Base-by-base conservation (phyloP, 225 moss, liverwort and hornwort species). In the Ulota crispa region DNA sequence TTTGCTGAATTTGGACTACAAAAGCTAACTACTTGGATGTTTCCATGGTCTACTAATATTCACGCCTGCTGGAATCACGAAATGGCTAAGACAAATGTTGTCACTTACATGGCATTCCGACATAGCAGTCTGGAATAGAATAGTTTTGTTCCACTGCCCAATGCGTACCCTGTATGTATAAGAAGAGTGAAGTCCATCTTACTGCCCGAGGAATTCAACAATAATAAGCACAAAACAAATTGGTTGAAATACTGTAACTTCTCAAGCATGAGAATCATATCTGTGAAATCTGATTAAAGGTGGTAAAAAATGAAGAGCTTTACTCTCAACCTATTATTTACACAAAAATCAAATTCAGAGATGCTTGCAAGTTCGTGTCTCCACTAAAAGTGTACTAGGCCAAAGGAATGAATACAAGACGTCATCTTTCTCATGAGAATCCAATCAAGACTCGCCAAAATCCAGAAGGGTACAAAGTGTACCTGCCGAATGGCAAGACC, bases 61-160 rank as follows among this genome's bases (percentile, higher is more conserved):
- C 69, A 55, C 23, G 73, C 53, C 18, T 76, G 42, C 66, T 28
- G 62, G 57, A 83, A 71, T 53, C 31, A 61, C 62, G 28, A 53
- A 64, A 67, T 62, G 39, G 66, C 42, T 45, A 24, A 61, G 54
- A 63, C 12, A 5, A 18, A 50, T 32, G 63, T 45, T 73, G 34
- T 77, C 83, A 85, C 89, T 87, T 83, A 94, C 94, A 96, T 61
- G 96, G 94, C 92, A 94, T 94, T 53, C 86, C 78, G 64, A 83
- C 64, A 34, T 91, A 86, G 79, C 93, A 93, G 63, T 96, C 96
- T 67, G 88, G 87, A 81, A 91, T 41, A 61, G 88, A 60, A 89
- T 86, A 93, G 65, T 90, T 86, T 78, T 80, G 67, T 82, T 86
- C 85, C 75, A 89, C 93, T 84, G 91, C 96, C 83, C 82, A 85